A percentile compares a stretch with the other conserved stretches of the same genome.
phyloP scores from a whole-genome alignment of 2,329 filamentous ascomycete species.

The Eurotiales sp. region DNA sequence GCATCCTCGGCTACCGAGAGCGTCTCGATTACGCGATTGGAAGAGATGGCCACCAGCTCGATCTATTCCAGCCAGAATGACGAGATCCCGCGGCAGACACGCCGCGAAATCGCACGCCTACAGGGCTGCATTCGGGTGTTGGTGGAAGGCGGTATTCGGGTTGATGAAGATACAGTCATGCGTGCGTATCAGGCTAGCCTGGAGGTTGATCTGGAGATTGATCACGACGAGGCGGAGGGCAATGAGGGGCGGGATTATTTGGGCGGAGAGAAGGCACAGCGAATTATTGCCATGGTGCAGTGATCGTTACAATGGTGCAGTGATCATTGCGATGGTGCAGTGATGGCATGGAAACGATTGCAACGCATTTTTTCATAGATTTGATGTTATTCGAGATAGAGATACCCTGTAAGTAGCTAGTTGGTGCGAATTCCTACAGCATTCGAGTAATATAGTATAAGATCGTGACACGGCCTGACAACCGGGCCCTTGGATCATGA shows the following conservation, averaged over 20 bases:
- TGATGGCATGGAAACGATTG: neutral
- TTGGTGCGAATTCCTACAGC: too few relatives aligned
- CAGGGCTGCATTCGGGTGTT: constrained; percentile 77
- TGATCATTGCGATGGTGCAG: constrained; percentile 14
- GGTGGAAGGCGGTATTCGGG: constrained; percentile 74
- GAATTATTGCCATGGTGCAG: constrained; percentile 36
- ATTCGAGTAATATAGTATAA: too few relatives aligned
- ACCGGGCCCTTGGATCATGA: too few relatives aligned
- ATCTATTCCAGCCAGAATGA: constrained; percentile 98
- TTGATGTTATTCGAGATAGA: too few relatives aligned
- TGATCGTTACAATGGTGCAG: too few relatives aligned
- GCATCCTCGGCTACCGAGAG: constrained; percentile 46
- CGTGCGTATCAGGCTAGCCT: constrained; percentile 77
- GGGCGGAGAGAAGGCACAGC: constrained; percentile 37
- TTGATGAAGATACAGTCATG: constrained; percentile 87
- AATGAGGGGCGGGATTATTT: constrained; percentile 41
- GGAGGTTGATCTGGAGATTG: constrained; percentile 55
- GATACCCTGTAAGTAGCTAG: too few relatives aligned
- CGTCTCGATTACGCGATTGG: constrained; percentile 73
- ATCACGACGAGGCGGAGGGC: constrained; percentile 35
- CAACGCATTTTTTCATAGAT: neutral
- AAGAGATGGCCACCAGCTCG: constrained; percentile 77
- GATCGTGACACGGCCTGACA: too few relatives aligned
- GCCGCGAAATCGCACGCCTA: constrained; percentile 83
- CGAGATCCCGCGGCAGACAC: constrained; percentile 68